Conservation (phyloP, 2,329 filamentous ascomycete genomes). For the Monosporascus ibericus region DNA sequence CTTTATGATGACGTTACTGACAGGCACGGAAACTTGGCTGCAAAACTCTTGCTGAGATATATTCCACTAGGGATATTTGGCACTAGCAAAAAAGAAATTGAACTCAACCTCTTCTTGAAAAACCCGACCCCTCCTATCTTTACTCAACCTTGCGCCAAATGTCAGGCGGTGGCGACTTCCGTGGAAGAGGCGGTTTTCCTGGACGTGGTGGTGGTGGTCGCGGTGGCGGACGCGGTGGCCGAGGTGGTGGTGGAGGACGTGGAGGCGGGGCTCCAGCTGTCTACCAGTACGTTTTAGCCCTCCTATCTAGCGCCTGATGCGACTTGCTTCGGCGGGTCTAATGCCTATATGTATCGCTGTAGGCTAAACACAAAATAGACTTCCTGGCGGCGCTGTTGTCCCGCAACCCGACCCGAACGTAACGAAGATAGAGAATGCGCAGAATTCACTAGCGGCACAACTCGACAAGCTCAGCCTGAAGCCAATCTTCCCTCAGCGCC, state of each 20-base stretch:
- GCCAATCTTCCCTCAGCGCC: slow-evolving; percentile 7
- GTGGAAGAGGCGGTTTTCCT: neutral
- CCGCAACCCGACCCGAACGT: neutral
- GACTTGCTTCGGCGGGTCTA: neutral
- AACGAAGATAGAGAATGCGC: neutral
- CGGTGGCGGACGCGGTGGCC: neutral
- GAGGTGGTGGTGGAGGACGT: neutral
- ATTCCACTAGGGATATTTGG: no score
- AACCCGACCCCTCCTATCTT: neutral
- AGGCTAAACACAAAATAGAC: neutral
- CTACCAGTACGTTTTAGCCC: no score
- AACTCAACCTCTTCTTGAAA: no score
- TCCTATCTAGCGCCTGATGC: neutral
- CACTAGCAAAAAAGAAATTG: no score
- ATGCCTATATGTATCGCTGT: neutral
- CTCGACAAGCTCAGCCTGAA: neutral
- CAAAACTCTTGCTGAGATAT: no score
- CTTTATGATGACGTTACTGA: neutral
- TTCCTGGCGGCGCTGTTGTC: neutral
- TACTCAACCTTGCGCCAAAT: neutral
- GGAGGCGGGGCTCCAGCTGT: neutral
- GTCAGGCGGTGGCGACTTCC: neutral
- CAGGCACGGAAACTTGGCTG: neutral
- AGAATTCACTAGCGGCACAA: neutral
- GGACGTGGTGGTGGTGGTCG: neutral